phyloP scores from a whole-genome alignment of 2,329 filamentous ascomycete genomes.

The Colletotrichum incanum region DNA sequence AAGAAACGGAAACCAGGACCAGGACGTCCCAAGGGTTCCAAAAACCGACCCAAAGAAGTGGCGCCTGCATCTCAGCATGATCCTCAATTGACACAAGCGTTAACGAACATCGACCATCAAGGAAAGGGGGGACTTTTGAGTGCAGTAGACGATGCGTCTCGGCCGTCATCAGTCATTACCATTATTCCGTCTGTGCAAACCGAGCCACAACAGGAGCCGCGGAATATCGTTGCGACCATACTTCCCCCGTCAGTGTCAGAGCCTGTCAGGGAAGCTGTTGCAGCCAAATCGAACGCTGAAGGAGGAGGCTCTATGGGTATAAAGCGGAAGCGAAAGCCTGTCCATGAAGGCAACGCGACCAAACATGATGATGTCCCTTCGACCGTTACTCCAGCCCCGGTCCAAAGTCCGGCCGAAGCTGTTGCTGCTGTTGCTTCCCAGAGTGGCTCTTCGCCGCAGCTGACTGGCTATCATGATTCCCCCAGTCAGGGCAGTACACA shows the following conservation, averaged over 20 bases:
- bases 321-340: slow-evolving; percentile 26
- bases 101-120: slow-evolving; percentile 5
- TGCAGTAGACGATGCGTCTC: neutral
- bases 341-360: neutral
- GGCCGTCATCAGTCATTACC: neutral
- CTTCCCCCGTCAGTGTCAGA: neutral
- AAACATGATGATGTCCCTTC: neutral
- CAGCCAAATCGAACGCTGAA: neutral
- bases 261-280: neutral
- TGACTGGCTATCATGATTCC: neutral
- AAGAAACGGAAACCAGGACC: slow-evolving; percentile 53
- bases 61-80: neutral
- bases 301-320: neutral
- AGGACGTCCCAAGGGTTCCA: slow-evolving; percentile 68
- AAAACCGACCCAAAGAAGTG: slow-evolving; percentile 61
- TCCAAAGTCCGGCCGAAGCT: neutral
- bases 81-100: neutral
- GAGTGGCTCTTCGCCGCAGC: neutral
- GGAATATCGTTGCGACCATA: neutral
- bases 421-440: neutral
- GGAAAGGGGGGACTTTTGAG: neutral
- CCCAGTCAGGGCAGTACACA: neutral
- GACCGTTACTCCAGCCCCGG: neutral
- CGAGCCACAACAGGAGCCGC: neutral
- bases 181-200: neutral